Base-by-base conservation (phyloP, 345 rosid species). In the Citrus maxima region DNA sequence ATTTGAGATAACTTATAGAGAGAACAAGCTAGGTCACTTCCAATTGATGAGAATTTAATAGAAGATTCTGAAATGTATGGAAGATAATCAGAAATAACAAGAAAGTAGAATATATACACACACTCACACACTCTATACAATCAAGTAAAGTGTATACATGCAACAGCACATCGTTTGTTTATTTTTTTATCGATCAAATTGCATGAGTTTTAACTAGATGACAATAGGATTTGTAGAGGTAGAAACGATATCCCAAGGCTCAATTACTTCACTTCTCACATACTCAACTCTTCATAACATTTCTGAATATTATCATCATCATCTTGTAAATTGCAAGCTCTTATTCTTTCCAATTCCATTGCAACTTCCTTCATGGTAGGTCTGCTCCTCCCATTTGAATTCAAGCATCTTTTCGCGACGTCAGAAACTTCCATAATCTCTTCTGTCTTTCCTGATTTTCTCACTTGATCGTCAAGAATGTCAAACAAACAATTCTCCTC, bases 291-390 rank as follows among this genome's bases (percentile, higher is more conserved):
- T 24, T 73, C 24, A 3, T 7, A 70, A 46, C 10, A 3, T 49
- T 49, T 8, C 35, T 49, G 73, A 42, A 49, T 4, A 18, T 27
- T 51, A 42, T 3, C 12, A 0, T 42, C 49, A 3, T 27, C 55
- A 3, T 38, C 40, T 38, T 61, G n/a, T 14, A 66, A 40, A 2
- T 0, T 9, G 7, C 16, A 25, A 24, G 14, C 37, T 60, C n/a
- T 30, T 35, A 38, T 16, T 73, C 67, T 49, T 6, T 24, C 77
- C n/a, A 73, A 38, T 9, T 24, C 56, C 54, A 13, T 60, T 2
- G 77, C 56, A 2, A 60, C 67, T 37, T 73, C 77, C 18, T 37
- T 73, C 77, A 73, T 73, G 3, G 55, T 14, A 37, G 77, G 77
- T 40, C 56, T 73, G 6, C 13, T 59, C 56, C 40, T 73, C 46